Percentiles rank a stretch among this genome's conserved stretches.
Conservation (phyloP, 768 basidiomycete species). For the Pisolithus microcarpus region DNA sequence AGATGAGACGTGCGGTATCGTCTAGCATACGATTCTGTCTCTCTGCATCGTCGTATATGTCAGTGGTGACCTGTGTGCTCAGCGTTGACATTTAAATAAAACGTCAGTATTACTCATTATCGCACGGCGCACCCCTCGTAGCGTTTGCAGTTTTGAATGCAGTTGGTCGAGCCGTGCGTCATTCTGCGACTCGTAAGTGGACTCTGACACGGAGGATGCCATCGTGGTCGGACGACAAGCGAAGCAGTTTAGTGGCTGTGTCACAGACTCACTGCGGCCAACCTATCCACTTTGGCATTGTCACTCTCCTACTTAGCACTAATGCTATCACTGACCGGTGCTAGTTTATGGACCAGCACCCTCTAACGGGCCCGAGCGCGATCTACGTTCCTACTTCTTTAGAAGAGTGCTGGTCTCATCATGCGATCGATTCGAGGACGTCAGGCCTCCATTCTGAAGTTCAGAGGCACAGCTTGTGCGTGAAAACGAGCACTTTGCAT, state of each 20-base stretch:
- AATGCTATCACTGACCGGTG: too few relatives aligned
- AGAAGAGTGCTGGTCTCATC: too few relatives aligned
- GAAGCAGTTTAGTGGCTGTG: background rate
- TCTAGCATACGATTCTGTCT: constrained; percentile 74
- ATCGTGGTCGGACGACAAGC: constrained; percentile 12
- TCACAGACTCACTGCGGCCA: too few relatives aligned
- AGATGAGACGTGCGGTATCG: constrained; percentile 50
- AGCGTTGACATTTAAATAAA: background rate
- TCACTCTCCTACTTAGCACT: too few relatives aligned
- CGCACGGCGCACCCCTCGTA: constrained; percentile 59
- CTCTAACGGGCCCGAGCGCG: too few relatives aligned
- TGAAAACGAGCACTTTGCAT: too few relatives aligned
- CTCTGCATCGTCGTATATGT: constrained; percentile 81
- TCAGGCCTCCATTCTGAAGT: too few relatives aligned
- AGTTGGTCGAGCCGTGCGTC: constrained; percentile 79
- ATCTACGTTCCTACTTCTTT: too few relatives aligned
- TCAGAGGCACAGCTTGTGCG: too few relatives aligned
- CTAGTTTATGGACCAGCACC: too few relatives aligned
- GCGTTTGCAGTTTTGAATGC: constrained; percentile 74
- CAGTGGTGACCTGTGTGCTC: constrained; percentile 63
- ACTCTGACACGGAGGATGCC: constrained; percentile 45
- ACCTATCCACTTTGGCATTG: too few relatives aligned
- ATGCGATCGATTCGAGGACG: too few relatives aligned
- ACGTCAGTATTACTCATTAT: background rate
- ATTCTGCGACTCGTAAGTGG: constrained; percentile 80